A percentile compares a stretch with the other conserved stretches of the same genome.
Conservation (phyloP, 768 basidiomycete species). For the Boletellus emodensis region DNA sequence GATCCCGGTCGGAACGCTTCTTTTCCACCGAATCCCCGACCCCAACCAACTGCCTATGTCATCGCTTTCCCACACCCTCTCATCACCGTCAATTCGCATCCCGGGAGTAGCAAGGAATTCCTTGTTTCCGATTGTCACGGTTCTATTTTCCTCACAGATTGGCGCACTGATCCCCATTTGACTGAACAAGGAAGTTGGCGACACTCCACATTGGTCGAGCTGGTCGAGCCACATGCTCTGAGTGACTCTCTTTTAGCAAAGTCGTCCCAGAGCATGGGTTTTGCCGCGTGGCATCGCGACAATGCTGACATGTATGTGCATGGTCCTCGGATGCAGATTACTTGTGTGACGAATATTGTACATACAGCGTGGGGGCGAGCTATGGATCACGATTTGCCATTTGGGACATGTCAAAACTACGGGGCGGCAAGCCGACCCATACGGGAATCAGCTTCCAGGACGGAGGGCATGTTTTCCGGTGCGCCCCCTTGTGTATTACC, state of each 20-base stretch:
- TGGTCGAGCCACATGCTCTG: conserved; percentile 65
- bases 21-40: conserved; percentile 35
- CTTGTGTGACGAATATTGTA: not conserved
- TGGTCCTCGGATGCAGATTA: not conserved
- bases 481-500: conserved; percentile 1
- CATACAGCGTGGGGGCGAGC: conserved; percentile 63
- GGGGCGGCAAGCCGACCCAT: conserved; percentile 69
- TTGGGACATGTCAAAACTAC: conserved; percentile 71
- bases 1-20: conserved; percentile 28
- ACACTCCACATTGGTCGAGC: conserved; percentile 63
- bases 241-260: conserved; percentile 47
- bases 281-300: conserved; percentile 67
- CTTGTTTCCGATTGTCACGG: conserved; percentile 74
- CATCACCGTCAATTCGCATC: conserved; percentile 63
- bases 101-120: conserved; percentile 71
- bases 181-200: conserved; percentile 52
- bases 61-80: conserved; percentile 73
- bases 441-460: conserved; percentile 62
- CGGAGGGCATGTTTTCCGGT: conserved; percentile 69
- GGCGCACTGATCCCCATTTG: conserved; percentile 66
- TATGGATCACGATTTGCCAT: conserved; percentile 69
- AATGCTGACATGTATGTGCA: conserved; percentile 65
- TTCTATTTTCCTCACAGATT: conserved; percentile 75
- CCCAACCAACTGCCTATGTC: conserved; percentile 75
- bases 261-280: conserved; percentile 48